These are phyloP conservation scores for Solanum rostratum DNA, from an alignment of 257 asterid genomes.

Conservation along the genomic window DNA sequence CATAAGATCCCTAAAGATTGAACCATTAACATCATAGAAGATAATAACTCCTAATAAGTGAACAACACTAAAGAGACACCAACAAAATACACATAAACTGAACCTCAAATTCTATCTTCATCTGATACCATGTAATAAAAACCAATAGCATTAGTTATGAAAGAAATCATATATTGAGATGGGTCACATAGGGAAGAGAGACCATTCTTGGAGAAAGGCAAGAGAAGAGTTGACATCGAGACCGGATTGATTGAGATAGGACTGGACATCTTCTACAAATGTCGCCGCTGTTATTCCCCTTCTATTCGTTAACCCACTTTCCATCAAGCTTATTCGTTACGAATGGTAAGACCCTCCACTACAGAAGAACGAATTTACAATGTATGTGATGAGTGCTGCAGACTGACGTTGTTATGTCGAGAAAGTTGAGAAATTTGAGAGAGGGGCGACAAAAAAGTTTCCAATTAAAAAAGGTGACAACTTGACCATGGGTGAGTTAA, in stretches of 20 bases:
- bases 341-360: no score
- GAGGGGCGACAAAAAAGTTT: no score
- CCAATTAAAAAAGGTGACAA: no score
- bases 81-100: background rate
- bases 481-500: no score
- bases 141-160: background rate
- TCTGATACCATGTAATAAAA: background rate
- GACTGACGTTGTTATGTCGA: no score
- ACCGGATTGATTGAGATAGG: slow-evolving; percentile 55
- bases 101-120: background rate
- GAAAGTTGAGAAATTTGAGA: no score
- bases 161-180: background rate
- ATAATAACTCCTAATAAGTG: background rate
- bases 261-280: slow-evolving; percentile 84
- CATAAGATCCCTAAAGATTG: background rate
- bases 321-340: background rate
- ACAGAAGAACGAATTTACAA: no score
- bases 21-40: background rate
- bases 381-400: no score
- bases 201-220: slow-evolving; percentile 94
- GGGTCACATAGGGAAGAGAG: background rate
- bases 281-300: slow-evolving; percentile 91
- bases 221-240: slow-evolving; percentile 78
- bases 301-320: slow-evolving; percentile 34
- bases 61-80: background rate